Evolutionary conservation across 306 rosid species (phyloP).

Genomic region (Mimosa pudica): DNA sequence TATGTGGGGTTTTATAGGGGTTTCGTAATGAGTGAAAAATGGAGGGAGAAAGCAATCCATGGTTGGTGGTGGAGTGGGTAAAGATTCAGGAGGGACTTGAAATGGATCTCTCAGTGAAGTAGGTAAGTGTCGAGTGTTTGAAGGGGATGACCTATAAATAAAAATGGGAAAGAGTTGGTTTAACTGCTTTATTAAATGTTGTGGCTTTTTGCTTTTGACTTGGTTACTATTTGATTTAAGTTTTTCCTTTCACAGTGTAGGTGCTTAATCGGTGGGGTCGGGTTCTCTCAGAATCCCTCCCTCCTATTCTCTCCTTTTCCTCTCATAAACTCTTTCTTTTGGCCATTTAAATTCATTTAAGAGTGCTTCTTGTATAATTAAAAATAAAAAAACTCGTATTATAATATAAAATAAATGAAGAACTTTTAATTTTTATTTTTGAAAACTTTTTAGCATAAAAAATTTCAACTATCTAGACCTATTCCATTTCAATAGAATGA

Average conservation of each 20-base stretch:
- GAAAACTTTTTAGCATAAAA: too few relatives aligned
- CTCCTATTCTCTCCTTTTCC: too few relatives aligned
- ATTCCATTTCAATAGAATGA: too few relatives aligned
- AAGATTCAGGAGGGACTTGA: constrained; percentile 30
- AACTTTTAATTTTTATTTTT: too few relatives aligned
- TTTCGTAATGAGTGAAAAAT: background rate
- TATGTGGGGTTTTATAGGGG: background rate
- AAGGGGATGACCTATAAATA: constrained; percentile 16
- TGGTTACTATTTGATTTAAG: background rate
- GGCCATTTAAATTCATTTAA: too few relatives aligned
- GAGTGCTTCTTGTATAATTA: too few relatives aligned
- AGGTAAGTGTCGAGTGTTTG: constrained; percentile 26
- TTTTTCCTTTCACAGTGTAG: background rate
- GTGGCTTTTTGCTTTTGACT: constrained; percentile 16
- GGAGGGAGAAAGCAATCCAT: constrained; percentile 24
- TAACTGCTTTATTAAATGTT: constrained; percentile 29
- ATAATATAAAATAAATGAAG: too few relatives aligned
- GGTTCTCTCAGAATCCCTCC: too few relatives aligned
- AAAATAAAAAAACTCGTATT: too few relatives aligned
- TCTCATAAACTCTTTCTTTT: too few relatives aligned
- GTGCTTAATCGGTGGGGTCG: background rate
- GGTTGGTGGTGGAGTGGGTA: constrained; percentile 49
- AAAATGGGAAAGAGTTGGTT: constrained; percentile 35
- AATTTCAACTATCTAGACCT: too few relatives aligned
- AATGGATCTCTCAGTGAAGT: constrained; percentile 36